These are phyloP conservation scores for Naganishia albida DNA, from an alignment of 1,284 basidiomycete genomes.

Conservation along the genomic window DNA sequence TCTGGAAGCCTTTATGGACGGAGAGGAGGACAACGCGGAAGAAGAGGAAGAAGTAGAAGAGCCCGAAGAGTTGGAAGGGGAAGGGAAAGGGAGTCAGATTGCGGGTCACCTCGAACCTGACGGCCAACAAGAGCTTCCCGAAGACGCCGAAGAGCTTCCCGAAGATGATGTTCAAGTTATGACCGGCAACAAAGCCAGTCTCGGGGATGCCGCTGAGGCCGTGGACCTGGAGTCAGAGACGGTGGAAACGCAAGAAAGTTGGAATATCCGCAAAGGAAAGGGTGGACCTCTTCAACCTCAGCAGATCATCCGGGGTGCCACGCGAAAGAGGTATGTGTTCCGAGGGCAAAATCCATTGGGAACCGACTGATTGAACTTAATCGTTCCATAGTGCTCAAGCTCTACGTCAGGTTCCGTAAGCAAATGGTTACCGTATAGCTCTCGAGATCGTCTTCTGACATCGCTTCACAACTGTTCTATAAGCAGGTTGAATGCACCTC, in stretches of 20 bases:
- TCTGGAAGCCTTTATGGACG: neutral
- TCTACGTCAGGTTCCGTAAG: constrained; percentile 1
- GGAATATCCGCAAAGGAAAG: constrained; percentile 19
- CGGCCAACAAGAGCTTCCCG: neutral
- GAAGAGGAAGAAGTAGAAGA: neutral
- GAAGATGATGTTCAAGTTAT: neutral
- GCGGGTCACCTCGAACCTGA: neutral
- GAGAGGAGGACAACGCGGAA: neutral
- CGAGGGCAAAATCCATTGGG: too few relatives aligned
- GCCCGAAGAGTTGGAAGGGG: constrained; percentile 12
- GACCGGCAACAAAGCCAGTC: neutral
- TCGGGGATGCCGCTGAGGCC: neutral
- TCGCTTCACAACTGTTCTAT: too few relatives aligned
- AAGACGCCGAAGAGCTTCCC: neutral
- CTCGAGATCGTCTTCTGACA: too few relatives aligned
- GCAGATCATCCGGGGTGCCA: constrained; percentile 1
- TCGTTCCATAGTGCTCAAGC: neutral
- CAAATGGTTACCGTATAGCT: too few relatives aligned
- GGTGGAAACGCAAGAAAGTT: constrained; percentile 13
- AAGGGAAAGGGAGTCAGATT: neutral
- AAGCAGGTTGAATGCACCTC: constrained; percentile 22
- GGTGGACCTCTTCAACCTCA: neutral
- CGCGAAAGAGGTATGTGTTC: constrained; percentile 2
- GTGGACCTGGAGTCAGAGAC: neutral
- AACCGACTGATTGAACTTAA: too few relatives aligned